Conservation (phyloP, 345 rosid genomes). For the Bruguiera gymnorhiza region DNA sequence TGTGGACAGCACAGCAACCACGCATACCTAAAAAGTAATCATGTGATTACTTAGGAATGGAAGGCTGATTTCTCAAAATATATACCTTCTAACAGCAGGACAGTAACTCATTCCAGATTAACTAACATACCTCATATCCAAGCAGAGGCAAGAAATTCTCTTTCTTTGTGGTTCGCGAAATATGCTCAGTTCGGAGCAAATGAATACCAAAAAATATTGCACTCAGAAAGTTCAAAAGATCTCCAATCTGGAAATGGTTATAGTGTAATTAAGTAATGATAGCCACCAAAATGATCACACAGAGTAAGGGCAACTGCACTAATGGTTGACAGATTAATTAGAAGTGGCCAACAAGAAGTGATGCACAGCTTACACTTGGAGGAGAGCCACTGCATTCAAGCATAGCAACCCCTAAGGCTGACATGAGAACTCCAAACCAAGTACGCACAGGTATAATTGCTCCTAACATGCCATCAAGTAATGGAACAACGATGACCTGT, state of each 20-base stretch:
- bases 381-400: constrained; percentile 33
- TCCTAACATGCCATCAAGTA: constrained; percentile 28
- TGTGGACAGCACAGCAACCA: constrained; percentile 24
- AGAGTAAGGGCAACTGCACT: background rate
- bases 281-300: too few relatives aligned
- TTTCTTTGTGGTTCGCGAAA: constrained; percentile 23
- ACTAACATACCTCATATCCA: constrained; percentile 21
- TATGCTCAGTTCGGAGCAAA: constrained; percentile 27
- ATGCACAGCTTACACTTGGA: constrained; percentile 17
- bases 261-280: background rate
- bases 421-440: constrained; percentile 28
- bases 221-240: constrained; percentile 31
- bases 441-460: constrained; percentile 22
- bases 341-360: background rate
- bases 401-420: constrained; percentile 21
- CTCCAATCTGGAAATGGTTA: constrained; percentile 18
- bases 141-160: constrained; percentile 25
- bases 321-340: background rate
- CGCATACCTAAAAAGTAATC: constrained; percentile 16
- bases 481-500: constrained; percentile 27
- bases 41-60: background rate
- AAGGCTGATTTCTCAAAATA: background rate
- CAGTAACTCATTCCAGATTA: background rate
- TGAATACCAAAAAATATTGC: constrained; percentile 29
- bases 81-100: background rate